Evolutionary conservation across 208 protist species (phyloP).

Genomic region (Vickermania ingenoplastis): DNA sequence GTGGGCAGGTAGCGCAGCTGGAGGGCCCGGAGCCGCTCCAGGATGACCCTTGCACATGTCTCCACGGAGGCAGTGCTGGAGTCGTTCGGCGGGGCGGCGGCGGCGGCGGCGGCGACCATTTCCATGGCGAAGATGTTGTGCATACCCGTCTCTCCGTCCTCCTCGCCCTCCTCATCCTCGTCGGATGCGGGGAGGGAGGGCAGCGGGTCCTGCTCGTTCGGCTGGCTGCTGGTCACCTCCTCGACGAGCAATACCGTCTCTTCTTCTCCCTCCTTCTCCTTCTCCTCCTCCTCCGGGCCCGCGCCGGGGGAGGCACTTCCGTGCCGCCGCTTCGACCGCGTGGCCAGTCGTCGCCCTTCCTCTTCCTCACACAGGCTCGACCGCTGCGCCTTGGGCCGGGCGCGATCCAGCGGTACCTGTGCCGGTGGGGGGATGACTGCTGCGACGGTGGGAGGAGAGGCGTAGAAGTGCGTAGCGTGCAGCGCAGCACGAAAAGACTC

Average conservation of each 20-base stretch:
- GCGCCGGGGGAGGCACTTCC: too few relatives aligned
- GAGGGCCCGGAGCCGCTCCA: slow-evolving; percentile 29
- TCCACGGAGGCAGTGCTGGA: slow-evolving; percentile 28
- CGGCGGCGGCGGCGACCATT: neutral
- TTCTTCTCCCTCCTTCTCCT: too few relatives aligned
- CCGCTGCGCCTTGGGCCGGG: too few relatives aligned
- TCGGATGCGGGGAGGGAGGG: slow-evolving; percentile 2
- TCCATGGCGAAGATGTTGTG: neutral
- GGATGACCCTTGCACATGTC: slow-evolving; percentile 33
- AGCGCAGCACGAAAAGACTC: neutral
- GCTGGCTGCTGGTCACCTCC: neutral
- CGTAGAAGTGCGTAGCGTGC: neutral
- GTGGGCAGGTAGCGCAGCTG: slow-evolving; percentile 35
- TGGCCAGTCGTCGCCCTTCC: too few relatives aligned
- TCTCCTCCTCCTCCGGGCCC: too few relatives aligned
- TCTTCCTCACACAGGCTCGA: too few relatives aligned
- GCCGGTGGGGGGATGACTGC: too few relatives aligned
- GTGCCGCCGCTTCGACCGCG: too few relatives aligned
- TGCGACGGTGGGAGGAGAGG: neutral
- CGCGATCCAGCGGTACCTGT: too few relatives aligned
- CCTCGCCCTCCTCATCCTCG: neutral
- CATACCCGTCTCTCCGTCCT: neutral
- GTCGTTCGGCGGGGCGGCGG: neutral
- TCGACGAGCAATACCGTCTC: neutral
- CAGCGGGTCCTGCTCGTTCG: neutral